phyloP scores from a whole-genome alignment of 2,329 filamentous ascomycete genomes.

The Diaporthe aspalathi region DNA sequence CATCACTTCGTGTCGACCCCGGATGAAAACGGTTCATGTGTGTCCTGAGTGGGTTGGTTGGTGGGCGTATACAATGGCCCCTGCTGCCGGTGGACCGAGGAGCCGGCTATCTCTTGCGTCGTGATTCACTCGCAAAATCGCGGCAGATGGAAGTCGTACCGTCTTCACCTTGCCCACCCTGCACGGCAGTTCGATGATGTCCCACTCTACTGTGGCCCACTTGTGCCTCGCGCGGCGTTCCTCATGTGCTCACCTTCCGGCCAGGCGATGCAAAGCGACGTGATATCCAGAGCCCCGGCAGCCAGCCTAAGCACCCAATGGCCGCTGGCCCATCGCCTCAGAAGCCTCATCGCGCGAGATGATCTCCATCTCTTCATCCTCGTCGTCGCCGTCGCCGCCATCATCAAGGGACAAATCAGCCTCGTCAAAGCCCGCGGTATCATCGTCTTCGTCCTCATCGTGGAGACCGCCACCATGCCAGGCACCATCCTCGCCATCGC shows the following conservation, averaged over 20 bases:
- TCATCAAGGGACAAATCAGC: constrained; percentile 4
- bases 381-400: background rate
- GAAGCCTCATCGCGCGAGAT: constrained; percentile 3
- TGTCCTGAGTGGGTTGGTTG: no score
- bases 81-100: background rate
- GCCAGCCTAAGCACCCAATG: background rate
- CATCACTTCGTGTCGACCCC: background rate
- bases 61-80: background rate
- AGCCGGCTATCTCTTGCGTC: background rate
- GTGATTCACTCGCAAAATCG: background rate
- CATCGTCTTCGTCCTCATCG: constrained; percentile 42
- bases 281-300: background rate
- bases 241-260: no score
- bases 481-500: constrained; percentile 6
- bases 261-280: background rate
- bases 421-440: constrained; percentile 20
- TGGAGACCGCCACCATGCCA: constrained; percentile 27
- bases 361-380: constrained; percentile 14
- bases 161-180: no score
- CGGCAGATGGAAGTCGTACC: no score
- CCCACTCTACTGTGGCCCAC: background rate
- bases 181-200: background rate
- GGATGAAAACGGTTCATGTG: background rate
- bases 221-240: no score
- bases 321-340: background rate